Percentiles rank a stretch among this genome's conserved stretches.
These are phyloP conservation scores for Combretum micranthum DNA, from an alignment of 345 rosid genomes.

Conservation along the genomic window DNA sequence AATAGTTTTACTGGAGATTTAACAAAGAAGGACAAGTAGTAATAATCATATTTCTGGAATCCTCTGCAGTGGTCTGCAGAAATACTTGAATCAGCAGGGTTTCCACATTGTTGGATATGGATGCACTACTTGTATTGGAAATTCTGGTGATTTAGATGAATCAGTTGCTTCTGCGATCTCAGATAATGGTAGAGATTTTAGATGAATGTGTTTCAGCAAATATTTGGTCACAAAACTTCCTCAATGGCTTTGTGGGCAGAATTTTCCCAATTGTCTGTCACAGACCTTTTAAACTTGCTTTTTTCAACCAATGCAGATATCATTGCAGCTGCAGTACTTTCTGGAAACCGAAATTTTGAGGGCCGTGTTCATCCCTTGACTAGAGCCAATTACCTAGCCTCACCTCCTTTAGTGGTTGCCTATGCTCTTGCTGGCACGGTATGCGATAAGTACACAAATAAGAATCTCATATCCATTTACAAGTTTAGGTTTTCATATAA, in stretches of 20 bases:
- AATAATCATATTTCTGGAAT: not conserved
- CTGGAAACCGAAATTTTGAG: conserved; percentile 96
- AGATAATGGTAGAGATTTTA: conserved; percentile 57
- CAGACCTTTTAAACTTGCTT: not conserved
- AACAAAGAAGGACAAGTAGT: no score
- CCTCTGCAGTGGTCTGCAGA: conserved; percentile 78
- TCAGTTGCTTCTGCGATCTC: conserved; percentile 89
- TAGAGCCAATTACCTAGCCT: conserved; percentile 98
- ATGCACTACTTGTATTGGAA: conserved; percentile 98
- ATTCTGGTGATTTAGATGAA: conserved; percentile 93
- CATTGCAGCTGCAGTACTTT: conserved; percentile 88
- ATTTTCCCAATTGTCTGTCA: no score
- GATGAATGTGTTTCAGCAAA: not conserved
- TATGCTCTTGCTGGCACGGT: conserved; percentile 99
- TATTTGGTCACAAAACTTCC: no score
- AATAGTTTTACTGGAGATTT: no score
- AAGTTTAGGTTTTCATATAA: no score
- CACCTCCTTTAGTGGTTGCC: conserved; percentile 97
- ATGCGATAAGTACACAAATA: conserved; percentile 12
- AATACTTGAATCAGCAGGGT: conserved; percentile 83
- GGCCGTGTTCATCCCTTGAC: conserved; percentile 98
- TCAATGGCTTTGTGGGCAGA: no score
- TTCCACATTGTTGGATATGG: conserved; percentile 96
- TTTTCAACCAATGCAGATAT: conserved; percentile 46
- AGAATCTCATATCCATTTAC: not conserved